Conservation (phyloP, 352 stramenopile species). For the Blastocystis sp. region DNA sequence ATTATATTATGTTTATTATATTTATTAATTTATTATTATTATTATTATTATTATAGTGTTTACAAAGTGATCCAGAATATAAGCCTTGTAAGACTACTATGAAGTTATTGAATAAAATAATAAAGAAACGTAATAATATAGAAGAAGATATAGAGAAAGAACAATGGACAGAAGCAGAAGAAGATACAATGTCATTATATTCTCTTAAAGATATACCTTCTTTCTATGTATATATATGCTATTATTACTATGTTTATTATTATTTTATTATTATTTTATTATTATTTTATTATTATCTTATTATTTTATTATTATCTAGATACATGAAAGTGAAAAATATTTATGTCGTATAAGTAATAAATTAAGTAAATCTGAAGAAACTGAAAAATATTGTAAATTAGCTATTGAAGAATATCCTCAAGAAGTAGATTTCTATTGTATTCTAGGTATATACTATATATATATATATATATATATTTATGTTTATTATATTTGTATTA, state of each 20-base stretch:
- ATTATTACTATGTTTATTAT: neutral
- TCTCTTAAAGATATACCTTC: neutral
- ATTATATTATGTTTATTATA: too few relatives aligned
- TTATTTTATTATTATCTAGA: too few relatives aligned
- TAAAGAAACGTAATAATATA: neutral
- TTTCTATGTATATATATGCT: neutral
- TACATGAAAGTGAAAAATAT: too few relatives aligned
- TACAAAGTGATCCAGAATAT: slow-evolving; percentile 13
- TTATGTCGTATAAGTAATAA: too few relatives aligned
- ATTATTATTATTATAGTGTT: slow-evolving; percentile 3
- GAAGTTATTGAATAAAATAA: slow-evolving; percentile 15
- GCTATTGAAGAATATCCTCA: too few relatives aligned
- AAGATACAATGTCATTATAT: neutral
- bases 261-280: too few relatives aligned
- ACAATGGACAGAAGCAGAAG: neutral
- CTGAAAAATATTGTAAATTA: too few relatives aligned
- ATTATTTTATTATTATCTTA: too few relatives aligned
- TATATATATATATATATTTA: slow-evolving; percentile 8
- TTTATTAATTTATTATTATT: neutral
- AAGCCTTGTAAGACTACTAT: slow-evolving; percentile 18
- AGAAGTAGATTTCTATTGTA: too few relatives aligned
- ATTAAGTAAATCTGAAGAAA: too few relatives aligned
- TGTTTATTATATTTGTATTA: neutral
- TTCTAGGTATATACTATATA: too few relatives aligned
- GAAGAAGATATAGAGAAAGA: neutral